phyloP scores from a whole-genome alignment of 106 monocot species.

The Platanthera zijinensis region DNA sequence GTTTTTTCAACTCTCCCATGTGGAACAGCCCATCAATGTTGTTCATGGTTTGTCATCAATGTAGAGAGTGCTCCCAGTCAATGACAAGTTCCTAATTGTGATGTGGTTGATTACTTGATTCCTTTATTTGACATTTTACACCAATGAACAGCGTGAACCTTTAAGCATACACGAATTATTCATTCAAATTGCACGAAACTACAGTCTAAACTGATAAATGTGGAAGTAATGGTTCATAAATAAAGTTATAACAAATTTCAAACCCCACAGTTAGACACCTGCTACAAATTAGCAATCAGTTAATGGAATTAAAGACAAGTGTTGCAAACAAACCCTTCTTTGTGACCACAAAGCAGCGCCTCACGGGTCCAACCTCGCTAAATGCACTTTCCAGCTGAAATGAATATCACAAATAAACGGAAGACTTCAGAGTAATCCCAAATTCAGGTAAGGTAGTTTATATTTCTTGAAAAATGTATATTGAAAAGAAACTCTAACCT shows the following conservation, averaged over 20 bases:
- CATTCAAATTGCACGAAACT: not conserved
- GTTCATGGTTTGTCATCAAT: not conserved
- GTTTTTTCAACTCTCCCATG: not conserved
- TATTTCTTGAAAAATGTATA: not conserved
- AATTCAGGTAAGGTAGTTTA: not conserved
- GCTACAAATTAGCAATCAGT: not conserved
- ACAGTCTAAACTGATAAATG: not conserved
- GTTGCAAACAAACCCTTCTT: constrained; percentile 36
- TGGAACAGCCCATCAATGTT: not conserved
- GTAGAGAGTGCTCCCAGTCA: too few species aligned
- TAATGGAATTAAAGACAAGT: not conserved
- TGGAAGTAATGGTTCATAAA: not conserved
- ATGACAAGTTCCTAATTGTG: not conserved
- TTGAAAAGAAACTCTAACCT: constrained; percentile 29
- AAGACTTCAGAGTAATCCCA: not conserved
- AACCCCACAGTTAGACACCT: not conserved
- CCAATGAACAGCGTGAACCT: not conserved
- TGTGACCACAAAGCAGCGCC: constrained; percentile 78
- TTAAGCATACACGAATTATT: not conserved
- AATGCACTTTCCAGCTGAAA: constrained; percentile 65
- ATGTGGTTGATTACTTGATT: not conserved
- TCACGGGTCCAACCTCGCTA: constrained; percentile 84
- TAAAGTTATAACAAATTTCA: not conserved
- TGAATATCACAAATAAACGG: not conserved
- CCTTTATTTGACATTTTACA: not conserved